Conservation (phyloP, 2,329 filamentous ascomycete species). For the Pseudocercospora vitis region DNA sequence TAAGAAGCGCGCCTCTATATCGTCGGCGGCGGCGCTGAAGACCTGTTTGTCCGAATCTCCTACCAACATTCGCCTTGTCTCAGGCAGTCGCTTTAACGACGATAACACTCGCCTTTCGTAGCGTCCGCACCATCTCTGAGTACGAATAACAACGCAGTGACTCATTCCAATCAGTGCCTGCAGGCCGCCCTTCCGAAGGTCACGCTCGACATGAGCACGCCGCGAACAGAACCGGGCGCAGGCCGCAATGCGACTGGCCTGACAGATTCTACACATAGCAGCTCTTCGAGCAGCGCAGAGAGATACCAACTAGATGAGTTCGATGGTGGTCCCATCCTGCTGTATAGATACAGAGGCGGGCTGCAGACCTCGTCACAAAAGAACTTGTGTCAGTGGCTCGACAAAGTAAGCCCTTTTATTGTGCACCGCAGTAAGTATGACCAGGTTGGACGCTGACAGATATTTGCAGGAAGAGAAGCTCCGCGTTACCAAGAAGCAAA, state of each 20-base stretch:
- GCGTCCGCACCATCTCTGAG: conserved; percentile 2
- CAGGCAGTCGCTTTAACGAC: conserved; percentile 22
- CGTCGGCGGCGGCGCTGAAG: conserved; percentile 12
- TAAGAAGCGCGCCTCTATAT: conserved; percentile 15
- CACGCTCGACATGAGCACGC: conserved; percentile 17
- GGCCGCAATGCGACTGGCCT: conserved; percentile 42
- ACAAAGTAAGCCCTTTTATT: conserved; percentile 41
- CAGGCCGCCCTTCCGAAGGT: conserved; percentile 19
- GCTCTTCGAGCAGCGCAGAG: conserved; percentile 42
- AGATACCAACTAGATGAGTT: conserved; percentile 47
- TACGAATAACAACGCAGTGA: conserved; percentile 16
- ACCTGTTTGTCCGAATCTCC: conserved; percentile 7
- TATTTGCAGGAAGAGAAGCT: conserved; percentile 41
- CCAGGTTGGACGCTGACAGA: no score
- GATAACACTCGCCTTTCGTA: conserved; percentile 17
- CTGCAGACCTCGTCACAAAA: conserved; percentile 47
- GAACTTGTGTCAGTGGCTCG: conserved; percentile 44
- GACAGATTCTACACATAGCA: conserved; percentile 44
- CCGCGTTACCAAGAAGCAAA: conserved; percentile 49
- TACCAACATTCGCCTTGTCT: conserved; percentile 21
- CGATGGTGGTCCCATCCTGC: conserved; percentile 45
- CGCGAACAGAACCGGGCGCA: conserved; percentile 23
- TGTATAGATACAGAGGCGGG: conserved; percentile 47
- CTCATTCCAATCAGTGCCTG: conserved; percentile 18
- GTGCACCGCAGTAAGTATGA: no score